Conservation (phyloP, 768 basidiomycete species). For the Pleurotus citrinopileatus region DNA sequence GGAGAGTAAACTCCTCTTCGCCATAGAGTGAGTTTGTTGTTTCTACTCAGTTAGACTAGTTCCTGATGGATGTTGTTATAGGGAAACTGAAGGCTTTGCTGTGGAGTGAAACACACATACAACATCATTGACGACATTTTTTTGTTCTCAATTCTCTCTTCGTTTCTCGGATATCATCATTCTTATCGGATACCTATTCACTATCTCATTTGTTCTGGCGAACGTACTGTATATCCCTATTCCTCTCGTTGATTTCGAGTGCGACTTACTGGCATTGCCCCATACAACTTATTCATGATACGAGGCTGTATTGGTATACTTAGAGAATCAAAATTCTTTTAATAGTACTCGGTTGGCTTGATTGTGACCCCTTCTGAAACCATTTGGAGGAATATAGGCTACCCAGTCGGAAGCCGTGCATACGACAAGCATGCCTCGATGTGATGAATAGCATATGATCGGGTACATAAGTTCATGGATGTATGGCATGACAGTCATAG, state of each 20-base stretch:
- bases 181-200: not conserved
- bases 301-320: not conserved
- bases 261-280: no score
- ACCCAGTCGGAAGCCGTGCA: no score
- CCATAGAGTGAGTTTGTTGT: conserved; percentile 64
- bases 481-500: conserved; percentile 4
- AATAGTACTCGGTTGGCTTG: no score
- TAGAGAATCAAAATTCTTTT: no score
- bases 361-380: no score
- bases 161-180: not conserved
- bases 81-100: conserved; percentile 78
- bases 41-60: conserved; percentile 4
- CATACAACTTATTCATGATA: conserved; percentile 2
- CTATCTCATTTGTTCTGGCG: not conserved
- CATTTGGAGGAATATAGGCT: no score
- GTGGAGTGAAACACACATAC: conserved; percentile 41
- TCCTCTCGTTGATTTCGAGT: no score
- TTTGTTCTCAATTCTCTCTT: conserved; percentile 7
- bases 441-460: conserved; percentile 3
- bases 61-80: conserved; percentile 21
- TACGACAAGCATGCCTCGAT: not conserved
- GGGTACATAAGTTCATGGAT: conserved; percentile 9
- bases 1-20: conserved; percentile 81
- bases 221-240: no score
- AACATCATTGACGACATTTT: conserved; percentile 3